Evolutionary conservation across 2,329 filamentous ascomycete species (phyloP).

Genomic region (Talaromyces sp.): DNA sequence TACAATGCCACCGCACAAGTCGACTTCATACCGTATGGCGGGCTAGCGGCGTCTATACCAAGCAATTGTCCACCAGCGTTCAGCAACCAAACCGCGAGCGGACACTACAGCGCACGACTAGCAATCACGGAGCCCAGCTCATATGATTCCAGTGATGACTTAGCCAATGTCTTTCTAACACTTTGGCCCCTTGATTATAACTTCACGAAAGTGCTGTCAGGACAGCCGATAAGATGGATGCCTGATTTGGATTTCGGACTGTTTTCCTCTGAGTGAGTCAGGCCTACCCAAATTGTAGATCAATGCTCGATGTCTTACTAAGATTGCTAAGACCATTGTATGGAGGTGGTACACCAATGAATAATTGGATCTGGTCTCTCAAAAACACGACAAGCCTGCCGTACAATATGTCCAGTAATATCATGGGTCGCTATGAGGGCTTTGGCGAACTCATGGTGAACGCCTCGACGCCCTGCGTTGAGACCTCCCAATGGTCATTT

Average conservation of each 20-base stretch:
- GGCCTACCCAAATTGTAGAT: no score
- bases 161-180: conserved; percentile 7
- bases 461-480: neutral
- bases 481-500: neutral
- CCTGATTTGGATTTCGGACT: conserved; percentile 1
- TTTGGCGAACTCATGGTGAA: neutral
- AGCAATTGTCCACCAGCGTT: neutral
- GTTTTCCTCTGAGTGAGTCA: neutral
- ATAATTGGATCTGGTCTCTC: conserved; percentile 5
- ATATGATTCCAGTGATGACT: neutral
- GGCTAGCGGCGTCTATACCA: neutral
- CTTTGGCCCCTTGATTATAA: conserved; percentile 7
- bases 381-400: neutral
- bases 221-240: neutral
- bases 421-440: neutral
- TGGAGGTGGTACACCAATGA: neutral
- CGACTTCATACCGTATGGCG: conserved; percentile 4
- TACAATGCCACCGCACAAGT: conserved; percentile 11
- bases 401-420: conserved; percentile 5
- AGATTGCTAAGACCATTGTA: neutral
- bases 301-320: neutral
- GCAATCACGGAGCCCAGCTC: neutral
- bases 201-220: neutral
- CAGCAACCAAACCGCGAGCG: neutral
- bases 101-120: conserved; percentile 5